A percentile compares a stretch with the other conserved stretches of the same genome.
phyloP scores from a whole-genome alignment of 2,329 filamentous ascomycete genomes.

The Plenodomus lindquistii region DNA sequence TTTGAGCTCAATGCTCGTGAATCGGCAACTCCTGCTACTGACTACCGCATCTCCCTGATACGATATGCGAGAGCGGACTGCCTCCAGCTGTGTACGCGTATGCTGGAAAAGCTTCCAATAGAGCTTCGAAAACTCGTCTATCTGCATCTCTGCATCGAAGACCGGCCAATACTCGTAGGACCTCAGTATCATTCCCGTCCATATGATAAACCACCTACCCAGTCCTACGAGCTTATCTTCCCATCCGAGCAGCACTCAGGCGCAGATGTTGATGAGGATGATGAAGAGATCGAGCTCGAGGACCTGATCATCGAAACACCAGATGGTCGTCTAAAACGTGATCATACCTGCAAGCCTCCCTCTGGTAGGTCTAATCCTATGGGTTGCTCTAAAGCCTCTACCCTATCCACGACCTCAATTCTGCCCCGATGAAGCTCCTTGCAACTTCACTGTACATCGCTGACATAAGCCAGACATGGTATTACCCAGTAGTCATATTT shows the following conservation, averaged over 20 bases:
- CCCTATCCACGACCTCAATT: too few relatives aligned
- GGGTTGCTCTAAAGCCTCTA: too few relatives aligned
- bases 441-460: not conserved
- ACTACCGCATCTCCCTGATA: conserved; percentile 1
- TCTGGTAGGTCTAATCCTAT: not conserved
- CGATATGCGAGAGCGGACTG: conserved; percentile 17
- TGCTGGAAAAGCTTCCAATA: conserved; percentile 23
- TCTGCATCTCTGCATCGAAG: conserved; percentile 25
- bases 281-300: conserved; percentile 2
- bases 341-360: conserved; percentile 23
- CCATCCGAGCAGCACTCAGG: not conserved
- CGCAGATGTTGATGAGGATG: not conserved
- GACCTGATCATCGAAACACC: not conserved
- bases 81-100: conserved; percentile 13
- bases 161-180: conserved; percentile 23
- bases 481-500: conserved; percentile 22
- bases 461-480: conserved; percentile 9
- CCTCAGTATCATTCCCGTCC: conserved; percentile 26
- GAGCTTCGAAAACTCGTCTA: conserved; percentile 28
- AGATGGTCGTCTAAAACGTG: conserved; percentile 21
- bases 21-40: not conserved
- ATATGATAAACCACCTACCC: conserved; percentile 7
- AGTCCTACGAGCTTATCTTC: not conserved
- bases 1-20: not conserved
- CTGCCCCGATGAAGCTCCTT: too few relatives aligned